Conservation (phyloP, 1,284 basidiomycete species). For the Sphagnurus paluster region DNA sequence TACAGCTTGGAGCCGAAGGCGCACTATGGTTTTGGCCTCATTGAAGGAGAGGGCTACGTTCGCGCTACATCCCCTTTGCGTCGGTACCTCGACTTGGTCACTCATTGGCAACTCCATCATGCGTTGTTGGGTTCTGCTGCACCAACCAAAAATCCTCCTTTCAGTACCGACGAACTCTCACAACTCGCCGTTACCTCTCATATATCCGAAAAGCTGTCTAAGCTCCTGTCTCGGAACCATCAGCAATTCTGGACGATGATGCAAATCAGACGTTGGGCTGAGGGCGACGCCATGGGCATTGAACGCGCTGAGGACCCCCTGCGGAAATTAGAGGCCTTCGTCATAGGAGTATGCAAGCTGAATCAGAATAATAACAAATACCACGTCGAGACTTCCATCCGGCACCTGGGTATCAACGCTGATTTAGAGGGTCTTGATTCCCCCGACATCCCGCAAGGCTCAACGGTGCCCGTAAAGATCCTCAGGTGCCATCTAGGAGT, state of each 20-base stretch:
- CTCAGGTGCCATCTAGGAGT: slow-evolving; percentile 21
- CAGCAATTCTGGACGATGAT: slow-evolving; percentile 31
- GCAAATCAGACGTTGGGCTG: slow-evolving; percentile 34
- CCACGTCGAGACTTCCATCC: slow-evolving; percentile 23
- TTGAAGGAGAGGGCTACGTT: slow-evolving; percentile 72
- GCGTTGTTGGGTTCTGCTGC: slow-evolving; percentile 52
- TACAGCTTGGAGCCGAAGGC: slow-evolving; percentile 55
- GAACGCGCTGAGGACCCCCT: slow-evolving; percentile 32
- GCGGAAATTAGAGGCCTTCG: slow-evolving; percentile 24
- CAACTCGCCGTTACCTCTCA: slow-evolving; percentile 32
- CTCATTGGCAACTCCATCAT: slow-evolving; percentile 95
- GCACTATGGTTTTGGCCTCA: slow-evolving; percentile 77
- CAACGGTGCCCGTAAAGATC: slow-evolving; percentile 23
- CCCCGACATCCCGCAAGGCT: slow-evolving; percentile 22
- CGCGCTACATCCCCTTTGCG: slow-evolving; percentile 90
- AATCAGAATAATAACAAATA: slow-evolving; percentile 16
- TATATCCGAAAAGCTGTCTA: slow-evolving; percentile 28
- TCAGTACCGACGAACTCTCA: slow-evolving; percentile 44
- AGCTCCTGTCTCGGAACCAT: slow-evolving; percentile 24
- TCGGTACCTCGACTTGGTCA: slow-evolving; percentile 81
- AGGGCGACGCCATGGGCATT: slow-evolving; percentile 24
- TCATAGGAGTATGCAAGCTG: slow-evolving; percentile 12
- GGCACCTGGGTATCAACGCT: slow-evolving; percentile 30
- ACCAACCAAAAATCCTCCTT: slow-evolving; percentile 32
- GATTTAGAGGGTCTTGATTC: slow-evolving; percentile 17